Evolutionary conservation across 208 protist species (phyloP), one percentile per base, ranked within the genome.

Genomic region (Crithidia acanthocephali): DNA sequence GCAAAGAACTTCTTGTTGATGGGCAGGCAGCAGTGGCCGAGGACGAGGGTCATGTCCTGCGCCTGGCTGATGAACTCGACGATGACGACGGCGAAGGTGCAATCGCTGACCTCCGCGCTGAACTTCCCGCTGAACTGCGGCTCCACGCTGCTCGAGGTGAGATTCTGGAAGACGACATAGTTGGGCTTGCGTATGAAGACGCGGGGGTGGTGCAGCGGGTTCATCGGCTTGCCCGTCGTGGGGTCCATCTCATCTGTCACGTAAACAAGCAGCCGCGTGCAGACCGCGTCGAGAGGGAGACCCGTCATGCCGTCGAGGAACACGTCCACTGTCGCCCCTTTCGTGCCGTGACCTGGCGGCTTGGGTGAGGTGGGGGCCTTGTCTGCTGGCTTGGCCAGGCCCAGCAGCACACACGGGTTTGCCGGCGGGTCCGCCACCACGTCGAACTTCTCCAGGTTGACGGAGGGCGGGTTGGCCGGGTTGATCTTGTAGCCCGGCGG

Each of bases 11-110:
- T 65, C 55, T 74, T 69, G 64, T 88, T 76, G 65, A 95, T 84
- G 23, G 86, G 87, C 27, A 92, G 28, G 61, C 72, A 80, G 61
- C 68, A 83, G 76, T 92, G 86, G 9, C 90, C 90, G 50, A 95
- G 70, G 9, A 83, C 73, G 40, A 86, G 73, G 7, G 79, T 84
- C 6, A 48, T 33, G 7, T 51, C 25, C 35, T 78, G 48, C 22
- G n/a, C 23, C 9, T 22, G 53, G 22, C 62, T 85, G 47, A 90
- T 68, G 66, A 90, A 95, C 72, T 95, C 86, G 30, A 91, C 79
- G 32, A 95, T 84, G 32, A 85, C 79, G 22, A 95, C 64, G 2
- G 81, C 85, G 56, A 76, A 57, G n/a, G 80, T 74, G 33, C 52
- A 11, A n/a, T 65, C 52, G 18, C 72, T 32, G 0, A 69, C 62